Percentiles rank a stretch among this genome's conserved stretches.
These are phyloP conservation scores for Flaveria bidentis DNA, from an alignment of 129 eudicot species.

Conservation along the genomic window DNA sequence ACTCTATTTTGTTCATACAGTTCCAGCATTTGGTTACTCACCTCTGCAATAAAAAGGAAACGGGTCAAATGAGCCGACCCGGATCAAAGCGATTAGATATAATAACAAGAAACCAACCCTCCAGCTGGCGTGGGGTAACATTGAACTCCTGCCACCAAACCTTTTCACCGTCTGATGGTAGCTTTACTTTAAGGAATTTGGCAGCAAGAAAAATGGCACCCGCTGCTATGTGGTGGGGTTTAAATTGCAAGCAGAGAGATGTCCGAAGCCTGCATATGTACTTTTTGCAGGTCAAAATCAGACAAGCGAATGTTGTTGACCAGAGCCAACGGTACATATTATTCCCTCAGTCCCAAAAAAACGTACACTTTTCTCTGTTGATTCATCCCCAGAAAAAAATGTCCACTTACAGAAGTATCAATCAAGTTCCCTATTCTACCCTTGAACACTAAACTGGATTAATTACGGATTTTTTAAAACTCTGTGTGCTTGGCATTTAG, in stretches of 20 bases:
- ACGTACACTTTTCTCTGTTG: not conserved
- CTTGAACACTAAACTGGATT: not conserved
- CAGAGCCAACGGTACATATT: constrained; percentile 11
- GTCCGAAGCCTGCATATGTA: constrained; percentile 97
- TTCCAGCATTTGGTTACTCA: constrained; percentile 62
- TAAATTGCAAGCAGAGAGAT: constrained; percentile 92
- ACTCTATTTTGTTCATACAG: constrained; percentile 53
- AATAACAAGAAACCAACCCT: constrained; percentile 48
- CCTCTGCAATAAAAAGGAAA: constrained; percentile 40
- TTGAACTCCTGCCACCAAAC: constrained; percentile 99
- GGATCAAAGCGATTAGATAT: not conserved
- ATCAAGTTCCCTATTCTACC: not conserved
- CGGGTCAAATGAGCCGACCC: constrained; percentile 1
- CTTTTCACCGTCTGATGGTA: constrained; percentile 91
- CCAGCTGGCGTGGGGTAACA: constrained; percentile 96
- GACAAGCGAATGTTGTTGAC: constrained; percentile 39
- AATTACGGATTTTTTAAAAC: not conserved
- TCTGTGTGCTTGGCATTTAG: not conserved
- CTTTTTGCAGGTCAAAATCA: constrained; percentile 68
- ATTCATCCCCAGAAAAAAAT: not conserved
- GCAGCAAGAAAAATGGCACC: constrained; percentile 99
- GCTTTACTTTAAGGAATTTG: constrained; percentile 95
- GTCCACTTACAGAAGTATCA: not conserved
- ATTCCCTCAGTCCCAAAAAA: not conserved
- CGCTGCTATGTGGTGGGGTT: constrained; percentile 98